Percentiles rank a stretch among this genome's conserved stretches.
Evolutionary conservation across 2,329 filamentous ascomycete species (phyloP).

Genomic region (Calonectria fujianensis): DNA sequence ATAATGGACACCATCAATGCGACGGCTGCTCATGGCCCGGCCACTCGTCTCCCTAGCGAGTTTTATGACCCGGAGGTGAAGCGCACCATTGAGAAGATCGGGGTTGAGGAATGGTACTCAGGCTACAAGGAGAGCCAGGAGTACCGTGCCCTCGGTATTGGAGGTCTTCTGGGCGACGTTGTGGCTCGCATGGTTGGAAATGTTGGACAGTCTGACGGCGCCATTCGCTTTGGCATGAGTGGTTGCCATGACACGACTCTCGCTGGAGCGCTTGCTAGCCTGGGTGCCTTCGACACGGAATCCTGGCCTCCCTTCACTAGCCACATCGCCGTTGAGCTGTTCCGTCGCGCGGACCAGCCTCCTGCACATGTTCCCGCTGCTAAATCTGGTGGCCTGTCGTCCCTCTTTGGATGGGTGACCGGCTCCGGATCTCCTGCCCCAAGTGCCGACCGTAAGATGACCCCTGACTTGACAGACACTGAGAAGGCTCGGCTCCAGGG

Average conservation of each 20-base stretch:
- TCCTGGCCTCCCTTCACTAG: conserved; percentile 96
- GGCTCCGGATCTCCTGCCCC: conserved; percentile 58
- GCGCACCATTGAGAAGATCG: conserved; percentile 83
- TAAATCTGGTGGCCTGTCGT: conserved; percentile 50
- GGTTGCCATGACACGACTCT: conserved; percentile 97
- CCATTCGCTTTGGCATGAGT: conserved; percentile 84
- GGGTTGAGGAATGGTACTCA: conserved; percentile 93
- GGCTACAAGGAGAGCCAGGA: conserved; percentile 90
- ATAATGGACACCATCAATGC: conserved; percentile 97
- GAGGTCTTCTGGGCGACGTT: conserved; percentile 88
- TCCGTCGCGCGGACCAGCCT: conserved; percentile 72
- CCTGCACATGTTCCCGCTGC: conserved; percentile 34
- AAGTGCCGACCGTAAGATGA: conserved; percentile 77
- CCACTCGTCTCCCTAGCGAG: conserved; percentile 85
- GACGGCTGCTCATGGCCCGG: conserved; percentile 84
- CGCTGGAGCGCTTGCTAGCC: conserved; percentile 83
- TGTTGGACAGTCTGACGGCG: conserved; percentile 67
- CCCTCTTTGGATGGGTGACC: conserved; percentile 52
- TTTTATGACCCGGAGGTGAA: conserved; percentile 89
- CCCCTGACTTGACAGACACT: conserved; percentile 71
- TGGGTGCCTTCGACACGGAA: conserved; percentile 84
- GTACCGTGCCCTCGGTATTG: conserved; percentile 93
- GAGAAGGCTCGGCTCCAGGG: conserved; percentile 79
- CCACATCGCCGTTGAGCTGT: conserved; percentile 93
- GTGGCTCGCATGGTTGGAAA: conserved; percentile 83